Evolutionary conservation across 306 rosid species (phyloP).

Genomic region (Dryas octopetala): DNA sequence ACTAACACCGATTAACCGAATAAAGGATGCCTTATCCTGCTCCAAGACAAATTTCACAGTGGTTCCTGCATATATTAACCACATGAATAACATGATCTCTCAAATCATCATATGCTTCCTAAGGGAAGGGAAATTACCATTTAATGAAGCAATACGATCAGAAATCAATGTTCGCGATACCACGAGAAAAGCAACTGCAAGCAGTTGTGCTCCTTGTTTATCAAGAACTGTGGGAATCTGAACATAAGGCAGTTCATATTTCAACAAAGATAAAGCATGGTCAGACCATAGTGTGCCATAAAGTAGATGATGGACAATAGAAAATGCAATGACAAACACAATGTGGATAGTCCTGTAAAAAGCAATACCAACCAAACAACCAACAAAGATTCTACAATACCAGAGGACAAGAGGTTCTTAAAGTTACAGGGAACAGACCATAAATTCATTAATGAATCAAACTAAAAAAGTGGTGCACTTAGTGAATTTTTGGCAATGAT

Average conservation of each 20-base stretch:
- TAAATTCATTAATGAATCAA: neutral
- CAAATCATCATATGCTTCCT: conserved; percentile 8
- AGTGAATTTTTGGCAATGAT: neutral
- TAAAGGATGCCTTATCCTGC: conserved; percentile 79
- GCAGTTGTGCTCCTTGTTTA: conserved; percentile 93
- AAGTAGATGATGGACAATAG: neutral
- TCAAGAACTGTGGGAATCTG: conserved; percentile 89
- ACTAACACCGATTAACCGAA: conserved; percentile 66
- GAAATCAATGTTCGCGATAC: conserved; percentile 95
- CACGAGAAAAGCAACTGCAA: conserved; percentile 91
- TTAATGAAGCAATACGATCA: conserved; percentile 86
- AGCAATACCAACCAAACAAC: neutral
- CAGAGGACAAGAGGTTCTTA: neutral
- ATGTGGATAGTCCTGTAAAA: neutral
- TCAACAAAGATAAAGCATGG: conserved; percentile 5
- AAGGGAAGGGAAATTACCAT: conserved; percentile 49
- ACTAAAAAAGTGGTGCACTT: neutral
- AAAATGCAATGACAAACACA: neutral
- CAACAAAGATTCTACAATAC: conserved; percentile 3
- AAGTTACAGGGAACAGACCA: neutral
- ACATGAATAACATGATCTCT: conserved; percentile 7
- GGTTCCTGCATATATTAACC: conserved; percentile 62
- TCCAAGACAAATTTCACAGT: conserved; percentile 82
- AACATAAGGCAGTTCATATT: conserved; percentile 22
- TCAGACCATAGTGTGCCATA: neutral